Evolutionary conservation across 129 eudicot genomes (phyloP), one percentile per base, ranked within the genome.

Genomic region (Artemisia tridentata): DNA sequence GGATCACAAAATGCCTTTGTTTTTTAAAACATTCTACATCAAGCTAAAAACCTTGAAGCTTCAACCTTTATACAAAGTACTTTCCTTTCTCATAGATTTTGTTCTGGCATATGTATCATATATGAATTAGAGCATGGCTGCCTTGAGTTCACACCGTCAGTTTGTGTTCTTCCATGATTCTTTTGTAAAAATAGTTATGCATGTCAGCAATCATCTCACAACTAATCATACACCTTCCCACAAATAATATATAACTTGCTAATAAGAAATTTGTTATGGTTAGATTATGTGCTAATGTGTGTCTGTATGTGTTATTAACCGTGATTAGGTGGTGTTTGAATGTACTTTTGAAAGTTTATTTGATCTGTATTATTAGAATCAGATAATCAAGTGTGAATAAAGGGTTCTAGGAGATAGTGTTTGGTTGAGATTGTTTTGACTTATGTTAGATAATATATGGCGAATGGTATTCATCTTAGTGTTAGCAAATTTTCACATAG

Each of bases 51-150:
- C 43, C 2, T 0, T 5, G 9, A 57, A 41, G 75, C 55, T 71
- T 71, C 19, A 45, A 19, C 57, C 43, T n/a, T 6, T 56, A 54
- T 56, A 19, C 7, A 13, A 31, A 21, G 61, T 70, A 70, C 48
- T 55, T 70, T 41, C 20, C 4, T 7, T 50, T 68, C 61, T 68
- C 49, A 51, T 68, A 47, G 72, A 50, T 21, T 51, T 49, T 25
- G 23, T 50, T 29, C 25, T 51, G 25, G 72, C 61, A 50, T 38
- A 38, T 38, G 45, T 38, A 38, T 38, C 45, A 7, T 38, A 1
- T 38, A 1, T 2, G 45, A 38, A 8, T 7, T 38, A 11, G 45
- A 38, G 1, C 45, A 38, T 38, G 45, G 45, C 45, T 38, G 45
- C 45, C 45, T 7, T 8, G 8, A 38, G 45, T 38, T 34, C 41